Evolutionary conservation across 2,329 filamentous ascomycete species (phyloP).

Genomic region (Lachnellula willkommii): DNA sequence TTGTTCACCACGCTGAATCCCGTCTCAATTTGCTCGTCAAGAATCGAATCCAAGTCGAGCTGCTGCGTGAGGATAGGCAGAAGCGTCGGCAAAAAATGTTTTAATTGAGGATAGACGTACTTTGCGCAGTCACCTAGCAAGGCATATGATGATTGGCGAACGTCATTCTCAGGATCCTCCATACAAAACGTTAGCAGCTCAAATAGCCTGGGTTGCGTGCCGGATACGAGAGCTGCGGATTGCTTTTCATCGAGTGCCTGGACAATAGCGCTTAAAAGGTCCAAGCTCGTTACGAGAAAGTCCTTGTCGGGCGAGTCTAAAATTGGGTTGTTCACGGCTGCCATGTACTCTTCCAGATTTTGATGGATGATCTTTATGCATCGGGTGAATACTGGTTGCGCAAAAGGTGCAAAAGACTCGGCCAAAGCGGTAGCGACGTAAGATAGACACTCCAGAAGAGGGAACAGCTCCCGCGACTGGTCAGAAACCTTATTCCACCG

Average conservation of each 20-base stretch:
- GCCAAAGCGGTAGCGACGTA: constrained; percentile 87
- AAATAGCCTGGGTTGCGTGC: constrained; percentile 78
- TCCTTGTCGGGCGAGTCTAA: constrained; percentile 85
- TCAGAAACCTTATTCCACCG: constrained; percentile 85
- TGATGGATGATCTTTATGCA: constrained; percentile 88
- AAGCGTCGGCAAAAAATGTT: constrained; percentile 65
- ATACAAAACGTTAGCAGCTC: constrained; percentile 87
- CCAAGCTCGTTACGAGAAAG: constrained; percentile 90
- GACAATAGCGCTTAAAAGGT: constrained; percentile 87
- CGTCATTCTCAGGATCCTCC: constrained; percentile 85
- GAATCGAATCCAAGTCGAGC: constrained; percentile 71
- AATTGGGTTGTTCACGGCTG: constrained; percentile 62
- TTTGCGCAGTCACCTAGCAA: constrained; percentile 91
- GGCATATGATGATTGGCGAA: constrained; percentile 92
- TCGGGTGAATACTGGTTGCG: constrained; percentile 76
- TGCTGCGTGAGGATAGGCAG: constrained; percentile 81
- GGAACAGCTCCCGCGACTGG: constrained; percentile 88
- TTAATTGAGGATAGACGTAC: constrained; percentile 79
- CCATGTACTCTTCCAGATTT: constrained; percentile 77
- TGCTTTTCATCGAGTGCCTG: constrained; percentile 74
- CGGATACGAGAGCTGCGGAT: constrained; percentile 69
- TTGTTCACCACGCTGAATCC: constrained; percentile 96
- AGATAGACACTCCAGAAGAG: constrained; percentile 90
- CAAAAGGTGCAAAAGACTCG: constrained; percentile 76
- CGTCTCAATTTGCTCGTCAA: constrained; percentile 75